phyloP scores from a whole-genome alignment of 176 grass and related monocot species.

The Oropetium thomaeum region DNA sequence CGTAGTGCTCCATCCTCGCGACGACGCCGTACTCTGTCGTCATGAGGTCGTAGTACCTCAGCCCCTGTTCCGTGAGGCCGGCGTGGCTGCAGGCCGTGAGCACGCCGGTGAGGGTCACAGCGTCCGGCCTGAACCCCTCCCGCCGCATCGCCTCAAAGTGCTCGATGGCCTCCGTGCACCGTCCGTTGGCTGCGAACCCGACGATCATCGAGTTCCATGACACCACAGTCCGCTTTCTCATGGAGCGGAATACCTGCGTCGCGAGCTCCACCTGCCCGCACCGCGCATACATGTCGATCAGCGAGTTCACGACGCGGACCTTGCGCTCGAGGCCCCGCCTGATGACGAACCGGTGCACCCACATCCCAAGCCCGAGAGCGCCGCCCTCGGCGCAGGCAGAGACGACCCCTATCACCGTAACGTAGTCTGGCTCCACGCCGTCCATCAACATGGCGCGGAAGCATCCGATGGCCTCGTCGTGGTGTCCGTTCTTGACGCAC shows the following conservation, averaged over 20 bases:
- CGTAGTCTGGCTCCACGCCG: conserved; percentile 44
- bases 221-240: conserved; percentile 49
- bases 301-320: conserved; percentile 49
- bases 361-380: conserved; percentile 53
- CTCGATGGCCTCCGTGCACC: conserved; percentile 36
- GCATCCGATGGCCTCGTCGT: conserved; percentile 52
- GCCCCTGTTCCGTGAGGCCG: conserved; percentile 44
- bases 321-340: conserved; percentile 25
- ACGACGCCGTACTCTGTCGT: conserved; percentile 30
- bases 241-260: conserved; percentile 48
- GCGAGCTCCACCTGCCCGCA: conserved; percentile 57
- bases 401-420: conserved; percentile 48
- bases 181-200: conserved; percentile 44
- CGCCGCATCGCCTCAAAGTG: conserved; percentile 59
- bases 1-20: conserved; percentile 60
- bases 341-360: conserved; percentile 50
- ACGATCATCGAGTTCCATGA: conserved; percentile 68
- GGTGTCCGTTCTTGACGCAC: conserved; percentile 53
- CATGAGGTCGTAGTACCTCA: conserved; percentile 51
- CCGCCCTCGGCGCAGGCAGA: conserved; percentile 54
- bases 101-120: conserved; percentile 59
- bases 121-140: conserved; percentile 49
- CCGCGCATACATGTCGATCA: conserved; percentile 71
- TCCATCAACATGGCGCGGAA: conserved; percentile 51
- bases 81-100: conserved; percentile 66